phyloP scores from a whole-genome alignment of 2,329 filamentous ascomycete genomes.

The Beauveria sp. region DNA sequence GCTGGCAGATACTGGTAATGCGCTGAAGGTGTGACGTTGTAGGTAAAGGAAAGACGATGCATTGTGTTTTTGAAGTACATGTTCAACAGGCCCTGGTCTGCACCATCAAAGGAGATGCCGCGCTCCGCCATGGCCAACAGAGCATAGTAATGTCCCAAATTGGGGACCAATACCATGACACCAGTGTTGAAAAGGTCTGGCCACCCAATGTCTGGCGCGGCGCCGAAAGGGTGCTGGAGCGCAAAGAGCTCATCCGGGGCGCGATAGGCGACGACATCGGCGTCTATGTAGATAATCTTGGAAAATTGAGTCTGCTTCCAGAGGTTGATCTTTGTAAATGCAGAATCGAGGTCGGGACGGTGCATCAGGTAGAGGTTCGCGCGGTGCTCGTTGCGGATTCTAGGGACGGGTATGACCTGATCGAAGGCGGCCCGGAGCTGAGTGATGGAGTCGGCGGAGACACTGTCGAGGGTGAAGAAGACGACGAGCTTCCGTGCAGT shows the following conservation, averaged over 20 bases:
- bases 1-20: slow-evolving; percentile 97
- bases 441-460: slow-evolving; percentile 66
- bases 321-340: slow-evolving; percentile 93
- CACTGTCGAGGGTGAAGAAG: slow-evolving; percentile 71
- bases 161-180: slow-evolving; percentile 83
- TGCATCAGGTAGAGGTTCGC: slow-evolving; percentile 89
- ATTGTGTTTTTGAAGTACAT: slow-evolving; percentile 82
- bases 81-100: slow-evolving; percentile 91
- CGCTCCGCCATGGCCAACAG: slow-evolving; percentile 75
- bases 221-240: slow-evolving; percentile 50
- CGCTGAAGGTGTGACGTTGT: slow-evolving; percentile 93
- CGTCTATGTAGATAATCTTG: slow-evolving; percentile 90
- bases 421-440: slow-evolving; percentile 84
- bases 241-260: slow-evolving; percentile 91
- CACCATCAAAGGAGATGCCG: slow-evolving; percentile 92
- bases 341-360: slow-evolving; percentile 79
- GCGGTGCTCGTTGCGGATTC: slow-evolving; percentile 67
- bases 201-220: slow-evolving; percentile 94
- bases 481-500: slow-evolving; percentile 80
- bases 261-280: slow-evolving; percentile 83
- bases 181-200: slow-evolving; percentile 98
- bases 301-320: slow-evolving; percentile 89
- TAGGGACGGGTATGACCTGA: slow-evolving; percentile 76
- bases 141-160: slow-evolving; percentile 81
- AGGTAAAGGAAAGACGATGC: slow-evolving; percentile 86